Percentiles rank a stretch among this genome's conserved stretches.
phyloP scores from a whole-genome alignment of 148 eudicot species.

The Diospyros kaki region DNA sequence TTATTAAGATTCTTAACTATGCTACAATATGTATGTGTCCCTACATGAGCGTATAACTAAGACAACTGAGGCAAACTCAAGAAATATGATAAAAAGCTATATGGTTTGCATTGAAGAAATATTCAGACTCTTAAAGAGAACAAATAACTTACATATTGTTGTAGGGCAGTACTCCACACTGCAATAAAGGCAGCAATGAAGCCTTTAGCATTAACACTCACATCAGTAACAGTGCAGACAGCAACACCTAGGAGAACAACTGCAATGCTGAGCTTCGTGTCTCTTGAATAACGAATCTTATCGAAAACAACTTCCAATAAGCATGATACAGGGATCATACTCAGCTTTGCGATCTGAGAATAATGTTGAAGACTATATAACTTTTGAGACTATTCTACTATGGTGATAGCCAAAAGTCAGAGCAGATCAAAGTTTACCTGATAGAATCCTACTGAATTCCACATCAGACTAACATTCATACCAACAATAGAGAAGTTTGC shows the following conservation, averaged over 20 bases:
- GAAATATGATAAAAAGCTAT: neutral
- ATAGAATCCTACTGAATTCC: slow-evolving; percentile 95
- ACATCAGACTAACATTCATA: slow-evolving; percentile 96
- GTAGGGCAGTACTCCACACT: slow-evolving; percentile 87
- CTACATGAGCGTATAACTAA: neutral
- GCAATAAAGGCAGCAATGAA: slow-evolving; percentile 82
- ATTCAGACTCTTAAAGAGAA: slow-evolving; percentile 3
- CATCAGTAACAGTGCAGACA: slow-evolving; percentile 93
- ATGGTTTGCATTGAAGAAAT: too few species aligned
- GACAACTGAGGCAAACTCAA: neutral
- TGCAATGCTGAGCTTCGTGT: slow-evolving; percentile 83
- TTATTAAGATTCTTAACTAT: neutral
- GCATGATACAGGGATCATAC: slow-evolving; percentile 95
- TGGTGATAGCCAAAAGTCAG: neutral
- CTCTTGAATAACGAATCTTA: slow-evolving; percentile 86
- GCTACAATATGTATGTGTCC: neutral
- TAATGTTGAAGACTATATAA: slow-evolving; percentile 7
- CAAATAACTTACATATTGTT: slow-evolving; percentile 76
- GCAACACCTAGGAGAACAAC: slow-evolving; percentile 86
- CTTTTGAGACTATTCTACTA: neutral
- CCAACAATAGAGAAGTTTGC: slow-evolving; percentile 95
- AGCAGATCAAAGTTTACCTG: slow-evolving; percentile 50
- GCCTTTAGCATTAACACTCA: slow-evolving; percentile 86
- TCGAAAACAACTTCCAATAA: slow-evolving; percentile 78
- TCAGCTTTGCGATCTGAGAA: slow-evolving; percentile 82